Conservation (phyloP, 2,329 filamentous ascomycete species). For the Hypoxylon sp. region DNA sequence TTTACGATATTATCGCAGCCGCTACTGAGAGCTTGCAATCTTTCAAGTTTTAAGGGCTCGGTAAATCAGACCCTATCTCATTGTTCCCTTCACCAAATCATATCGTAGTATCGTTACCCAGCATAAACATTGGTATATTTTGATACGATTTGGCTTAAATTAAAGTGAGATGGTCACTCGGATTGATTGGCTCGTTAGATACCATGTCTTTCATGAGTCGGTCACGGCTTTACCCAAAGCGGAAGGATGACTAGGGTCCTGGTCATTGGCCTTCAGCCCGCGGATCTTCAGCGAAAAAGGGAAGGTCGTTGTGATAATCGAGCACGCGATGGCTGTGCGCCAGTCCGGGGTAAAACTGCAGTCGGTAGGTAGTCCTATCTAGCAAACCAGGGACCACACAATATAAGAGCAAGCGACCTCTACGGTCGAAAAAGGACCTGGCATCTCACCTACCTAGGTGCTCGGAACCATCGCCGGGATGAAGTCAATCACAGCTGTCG, state of each 20-base stretch:
- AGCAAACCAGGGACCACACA: conserved; percentile 2
- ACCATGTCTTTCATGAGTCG: conserved; percentile 10
- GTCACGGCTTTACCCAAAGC: conserved; percentile 29
- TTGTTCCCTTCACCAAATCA: not conserved
- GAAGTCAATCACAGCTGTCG: conserved; percentile 46
- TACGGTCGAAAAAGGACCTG: conserved; percentile 1
- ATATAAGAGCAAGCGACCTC: conserved; percentile 28
- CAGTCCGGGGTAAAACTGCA: conserved; percentile 32
- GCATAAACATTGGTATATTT: conserved; percentile 2
- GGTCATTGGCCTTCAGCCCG: conserved; percentile 15
- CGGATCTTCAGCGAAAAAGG: conserved; percentile 30
- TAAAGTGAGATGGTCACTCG: not conserved
- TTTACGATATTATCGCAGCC: conserved; percentile 5
- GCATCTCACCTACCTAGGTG: conserved; percentile 19
- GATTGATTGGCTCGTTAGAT: not conserved
- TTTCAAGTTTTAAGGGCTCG: not conserved
- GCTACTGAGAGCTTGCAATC: not conserved
- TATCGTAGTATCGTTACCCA: not conserved
- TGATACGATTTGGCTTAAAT: conserved; percentile 6
- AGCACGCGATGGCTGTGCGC: conserved; percentile 35
- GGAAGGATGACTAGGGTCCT: conserved; percentile 31
- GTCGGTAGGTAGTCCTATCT: conserved; percentile 29
- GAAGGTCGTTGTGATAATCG: conserved; percentile 36
- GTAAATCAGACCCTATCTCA: not conserved
- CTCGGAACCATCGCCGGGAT: conserved; percentile 45